phyloP scores from a whole-genome alignment of 2,329 filamentous ascomycete species.

The Acarospora socialis region DNA sequence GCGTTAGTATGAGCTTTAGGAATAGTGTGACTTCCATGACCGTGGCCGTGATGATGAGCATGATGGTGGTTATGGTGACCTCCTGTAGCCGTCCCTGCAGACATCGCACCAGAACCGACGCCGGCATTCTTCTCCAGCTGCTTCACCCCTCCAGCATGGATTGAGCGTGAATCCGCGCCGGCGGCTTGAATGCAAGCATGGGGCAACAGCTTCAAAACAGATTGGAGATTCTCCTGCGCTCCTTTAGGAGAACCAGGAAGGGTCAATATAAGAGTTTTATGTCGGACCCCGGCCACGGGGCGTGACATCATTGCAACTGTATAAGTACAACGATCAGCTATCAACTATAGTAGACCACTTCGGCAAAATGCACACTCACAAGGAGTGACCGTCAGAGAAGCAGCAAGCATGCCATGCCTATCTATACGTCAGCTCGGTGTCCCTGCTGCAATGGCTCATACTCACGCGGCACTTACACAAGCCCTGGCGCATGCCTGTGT shows the following conservation, averaged over 20 bases:
- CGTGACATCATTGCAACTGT: conserved; percentile 92
- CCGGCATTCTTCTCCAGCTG: conserved; percentile 77
- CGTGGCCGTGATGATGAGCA: conserved; percentile 39
- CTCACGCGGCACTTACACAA: conserved; percentile 45
- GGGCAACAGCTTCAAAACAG: conserved; percentile 76
- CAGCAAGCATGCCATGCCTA: conserved; percentile 80
- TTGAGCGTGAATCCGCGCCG: conserved; percentile 61
- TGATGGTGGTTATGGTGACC: conserved; percentile 25
- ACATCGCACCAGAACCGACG: conserved; percentile 24
- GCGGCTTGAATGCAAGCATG: conserved; percentile 88
- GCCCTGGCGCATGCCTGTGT: conserved; percentile 55
- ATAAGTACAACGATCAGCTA: conserved; percentile 1
- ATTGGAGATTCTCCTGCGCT: conserved; percentile 81
- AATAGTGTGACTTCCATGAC: conserved; percentile 44
- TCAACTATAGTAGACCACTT: not conserved
- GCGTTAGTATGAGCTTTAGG: conserved; percentile 60
- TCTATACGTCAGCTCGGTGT: conserved; percentile 14
- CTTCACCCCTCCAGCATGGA: conserved; percentile 70
- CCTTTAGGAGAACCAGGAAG: conserved; percentile 91
- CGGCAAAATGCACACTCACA: conserved; percentile 43
- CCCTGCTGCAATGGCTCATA: conserved; percentile 3
- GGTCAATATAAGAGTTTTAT: conserved; percentile 70
- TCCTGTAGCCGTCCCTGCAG: conserved; percentile 9
- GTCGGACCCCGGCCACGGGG: conserved; percentile 75
- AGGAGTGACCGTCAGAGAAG: conserved; percentile 73